Evolutionary conservation across 305 asterid genomes (phyloP).

Genomic region (Withania somnifera): DNA sequence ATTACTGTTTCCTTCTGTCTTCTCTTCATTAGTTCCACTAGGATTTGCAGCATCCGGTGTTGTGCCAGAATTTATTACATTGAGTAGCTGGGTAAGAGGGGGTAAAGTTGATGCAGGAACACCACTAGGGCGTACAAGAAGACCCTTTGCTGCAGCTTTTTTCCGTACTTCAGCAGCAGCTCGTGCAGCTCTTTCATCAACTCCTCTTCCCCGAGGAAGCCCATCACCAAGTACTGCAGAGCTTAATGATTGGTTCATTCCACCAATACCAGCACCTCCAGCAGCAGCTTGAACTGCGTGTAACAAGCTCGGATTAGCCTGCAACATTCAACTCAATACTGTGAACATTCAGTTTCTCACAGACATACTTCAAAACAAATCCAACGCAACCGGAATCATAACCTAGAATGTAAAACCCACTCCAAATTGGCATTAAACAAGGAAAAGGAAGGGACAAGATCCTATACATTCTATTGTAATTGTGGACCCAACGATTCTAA

Average conservation of each 20-base stretch:
- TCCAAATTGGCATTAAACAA: neutral
- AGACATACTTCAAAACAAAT: neutral
- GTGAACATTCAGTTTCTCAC: neutral
- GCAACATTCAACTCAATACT: slow-evolving; percentile 5
- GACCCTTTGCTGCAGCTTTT: slow-evolving; percentile 89
- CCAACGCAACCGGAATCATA: neutral
- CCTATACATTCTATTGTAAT: neutral
- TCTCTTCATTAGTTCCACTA: slow-evolving; percentile 21
- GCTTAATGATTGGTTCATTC: slow-evolving; percentile 35
- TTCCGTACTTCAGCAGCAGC: slow-evolving; percentile 77
- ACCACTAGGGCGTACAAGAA: slow-evolving; percentile 55
- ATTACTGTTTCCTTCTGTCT: slow-evolving; percentile 30
- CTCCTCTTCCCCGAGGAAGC: slow-evolving; percentile 65
- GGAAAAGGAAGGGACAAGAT: neutral
- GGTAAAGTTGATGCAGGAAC: slow-evolving; percentile 54
- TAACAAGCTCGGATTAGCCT: slow-evolving; percentile 83
- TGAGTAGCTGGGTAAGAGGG: slow-evolving; percentile 52
- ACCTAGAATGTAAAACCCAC: neutral
- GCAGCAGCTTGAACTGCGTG: slow-evolving; percentile 83
- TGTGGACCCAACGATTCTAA: neutral
- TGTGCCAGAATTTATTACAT: slow-evolving; percentile 38
- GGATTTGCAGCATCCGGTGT: slow-evolving; percentile 21
- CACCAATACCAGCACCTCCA: slow-evolving; percentile 29
- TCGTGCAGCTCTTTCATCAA: slow-evolving; percentile 76
- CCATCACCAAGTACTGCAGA: slow-evolving; percentile 38